Base-by-base conservation (phyloP, 2,329 filamentous ascomycete species). In the Xylaria sp. region DNA sequence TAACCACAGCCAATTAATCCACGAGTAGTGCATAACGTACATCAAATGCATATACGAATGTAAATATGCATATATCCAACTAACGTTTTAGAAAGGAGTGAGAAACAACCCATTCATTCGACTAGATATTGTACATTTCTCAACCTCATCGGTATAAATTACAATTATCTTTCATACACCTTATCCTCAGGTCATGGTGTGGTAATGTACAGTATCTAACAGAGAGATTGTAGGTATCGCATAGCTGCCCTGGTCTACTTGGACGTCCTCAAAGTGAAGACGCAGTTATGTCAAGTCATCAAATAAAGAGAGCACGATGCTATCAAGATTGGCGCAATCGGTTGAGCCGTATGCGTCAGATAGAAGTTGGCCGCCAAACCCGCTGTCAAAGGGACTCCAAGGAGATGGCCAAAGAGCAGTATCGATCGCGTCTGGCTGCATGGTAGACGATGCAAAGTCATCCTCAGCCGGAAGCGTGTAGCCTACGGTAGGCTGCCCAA, bases 291-390 rank as follows among this genome's bases (percentile, higher is more conserved):
- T 57, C 45, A 63, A 61, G 48, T 67, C 68, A 21, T 69, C 64
- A 32, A 68, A 58, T 14, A 69, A 32, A 61, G 68, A 68, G 9
- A 64, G 39, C 17, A 67, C 55, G 21, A 69, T 69, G 21, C 32
- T 60, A 47, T 70, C 65, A 19, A 70, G 45, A 30, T 65, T 60
- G 11, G 51, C 53, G 24, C 65, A 65, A 30, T 68, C 61, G 12
- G 45, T 58, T 17, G 61, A 61, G 8, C 61, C 68, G 27, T 70
- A 68, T 7, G 53, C 55, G 45, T 70, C 68, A 9, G 65, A 62
- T 5, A 65, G 51, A 36, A 48, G 62, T 14, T 65, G 65, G 27
- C 65, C 56, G 45, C 68, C 58, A 32, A 61, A 65, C 1, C 45
- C 51, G 19, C 55, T 54, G 11, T 65, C 68, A 53, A 65, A 68